Evolutionary conservation across 73 alveolate genomes (phyloP), one percentile per base, ranked within the genome.

Genomic region (Paramecium sexaurelia): DNA sequence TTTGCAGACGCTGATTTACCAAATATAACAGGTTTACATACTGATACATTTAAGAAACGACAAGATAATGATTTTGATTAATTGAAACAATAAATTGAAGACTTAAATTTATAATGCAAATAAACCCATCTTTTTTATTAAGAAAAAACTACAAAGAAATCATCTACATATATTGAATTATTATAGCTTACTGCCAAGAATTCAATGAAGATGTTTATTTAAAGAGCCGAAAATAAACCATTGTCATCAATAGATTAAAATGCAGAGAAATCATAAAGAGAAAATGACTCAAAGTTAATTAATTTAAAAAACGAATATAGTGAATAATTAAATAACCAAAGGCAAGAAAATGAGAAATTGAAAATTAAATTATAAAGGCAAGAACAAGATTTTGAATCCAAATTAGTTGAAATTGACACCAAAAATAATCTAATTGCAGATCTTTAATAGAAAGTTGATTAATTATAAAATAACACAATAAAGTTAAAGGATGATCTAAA

Each of bases 131-230:
- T 22, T 0, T 78, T 37, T 26, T 78, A 78, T 78, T 45, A 78
- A 78, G 73, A 39, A 11, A 41, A 78, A 45, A 78, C 43, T 3
- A 22, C 43, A 1, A 41, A 78, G 41, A 45, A 45, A 43, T 39
- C 41, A 8, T 29, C 61, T 0, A 26, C 55, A 7, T 78, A 78
- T 45, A 13, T 24, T 24, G 90, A 78, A 29, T 43, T 78, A 19
- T 26, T 78, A n/a, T 40, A 41, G 19, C 10, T 78, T 10, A 78
- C 90, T 6, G 90, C 90, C 9, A 78, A 78, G n/a, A 78, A 37
- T 40, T 37, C 90, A 19, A 78, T 78, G 90, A 41, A 39, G 41
- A 41, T 78, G 90, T 78, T 78, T 78, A 78, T 78, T 29, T 41
- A 78, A 6, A 78, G 71, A 78, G 33, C 68, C 0, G 90, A 78